These are phyloP conservation scores for Umbelopsis sp. DNA, from an alignment of 192 early-diverging fungal species.

Conservation along the genomic window DNA sequence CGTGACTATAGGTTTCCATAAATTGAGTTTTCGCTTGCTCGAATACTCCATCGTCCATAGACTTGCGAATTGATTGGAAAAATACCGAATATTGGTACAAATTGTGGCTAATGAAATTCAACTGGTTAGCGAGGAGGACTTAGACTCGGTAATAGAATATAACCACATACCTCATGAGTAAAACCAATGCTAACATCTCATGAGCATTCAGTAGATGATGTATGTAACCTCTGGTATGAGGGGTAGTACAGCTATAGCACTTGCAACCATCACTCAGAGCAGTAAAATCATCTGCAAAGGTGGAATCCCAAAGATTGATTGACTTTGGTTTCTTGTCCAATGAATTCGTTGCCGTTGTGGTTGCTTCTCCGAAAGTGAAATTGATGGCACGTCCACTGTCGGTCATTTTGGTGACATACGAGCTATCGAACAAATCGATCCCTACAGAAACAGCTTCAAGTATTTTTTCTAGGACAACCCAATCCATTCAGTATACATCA, in stretches of 20 bases:
- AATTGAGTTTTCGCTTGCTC: slow-evolving; percentile 24
- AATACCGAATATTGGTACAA: slow-evolving; percentile 33
- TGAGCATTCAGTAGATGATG: slow-evolving; percentile 73
- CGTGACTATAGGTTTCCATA: slow-evolving; percentile 34
- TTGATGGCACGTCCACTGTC: slow-evolving; percentile 68
- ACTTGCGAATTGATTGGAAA: slow-evolving; percentile 32
- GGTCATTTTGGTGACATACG: slow-evolving; percentile 65
- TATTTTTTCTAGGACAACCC: slow-evolving; percentile 44
- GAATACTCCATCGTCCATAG: slow-evolving; percentile 29
- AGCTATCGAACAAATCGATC: slow-evolving; percentile 66
- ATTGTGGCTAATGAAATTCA: slow-evolving; percentile 34
- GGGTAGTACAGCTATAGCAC: slow-evolving; percentile 65
- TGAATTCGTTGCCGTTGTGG: neutral
- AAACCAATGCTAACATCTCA: slow-evolving; percentile 78
- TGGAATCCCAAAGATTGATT: slow-evolving; percentile 61
- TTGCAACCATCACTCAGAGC: slow-evolving; percentile 64
- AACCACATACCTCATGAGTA: slow-evolving; percentile 63
- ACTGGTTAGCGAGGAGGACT: neutral
- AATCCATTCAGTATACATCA: neutral
- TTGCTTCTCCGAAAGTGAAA: slow-evolving; percentile 47
- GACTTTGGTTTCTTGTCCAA: slow-evolving; percentile 26
- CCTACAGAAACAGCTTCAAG: slow-evolving; percentile 55
- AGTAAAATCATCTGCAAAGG: slow-evolving; percentile 58
- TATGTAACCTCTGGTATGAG: slow-evolving; percentile 72
- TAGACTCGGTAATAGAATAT: too few species aligned